Evolutionary conservation across 441 rosid species (phyloP), one percentile per base, ranked within the genome.

Genomic region (Corymbia calophylla): DNA sequence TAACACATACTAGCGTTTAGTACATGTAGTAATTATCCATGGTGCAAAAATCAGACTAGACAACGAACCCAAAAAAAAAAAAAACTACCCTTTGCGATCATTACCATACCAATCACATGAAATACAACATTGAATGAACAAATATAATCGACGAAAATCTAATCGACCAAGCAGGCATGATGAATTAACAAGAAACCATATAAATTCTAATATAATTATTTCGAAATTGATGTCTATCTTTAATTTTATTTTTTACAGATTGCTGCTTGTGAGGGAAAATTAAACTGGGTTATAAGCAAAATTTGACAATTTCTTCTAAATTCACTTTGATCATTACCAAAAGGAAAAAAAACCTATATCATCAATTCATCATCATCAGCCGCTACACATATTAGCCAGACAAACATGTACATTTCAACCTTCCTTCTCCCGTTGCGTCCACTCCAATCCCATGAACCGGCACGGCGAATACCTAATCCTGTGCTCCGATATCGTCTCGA

Each of bases 391-490:
- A 32, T 32, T 32, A 18, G 10, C 44, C 80, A 32, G 13, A 32
- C 4, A 9, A 32, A 11, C 47, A 18, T 68, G 47, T 25, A 19
- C 84, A 44, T 23, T 27, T 77, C 23, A 77, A 77, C 84, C 84
- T 44, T 77, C 84, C 51, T 31, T 35, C 54, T 80, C 87, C 51
- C 39, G 47, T 86, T 88, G 68, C 85, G 81, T 88, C 87, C 87
- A 88, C 23, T 88, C 89, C 39, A 88, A 56, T 49, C 89, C 89
- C 32, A 88, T 77, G 70, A 88, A 88, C 89, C 90, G 66, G 90
- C 88, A 64, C n/a, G 90, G 88, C 27, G 88, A 89, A 29, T 66
- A 89, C 85, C 88, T 85, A 21, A 86, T 86, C 64, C 54, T 89
- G 68, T 80, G 64, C 86, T 89, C 90, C 29, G 87, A 29, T 68